These are phyloP conservation scores for Friedmanniomyces endolithicus DNA, from an alignment of 495 filamentous ascomycete species.

Conservation along the genomic window DNA sequence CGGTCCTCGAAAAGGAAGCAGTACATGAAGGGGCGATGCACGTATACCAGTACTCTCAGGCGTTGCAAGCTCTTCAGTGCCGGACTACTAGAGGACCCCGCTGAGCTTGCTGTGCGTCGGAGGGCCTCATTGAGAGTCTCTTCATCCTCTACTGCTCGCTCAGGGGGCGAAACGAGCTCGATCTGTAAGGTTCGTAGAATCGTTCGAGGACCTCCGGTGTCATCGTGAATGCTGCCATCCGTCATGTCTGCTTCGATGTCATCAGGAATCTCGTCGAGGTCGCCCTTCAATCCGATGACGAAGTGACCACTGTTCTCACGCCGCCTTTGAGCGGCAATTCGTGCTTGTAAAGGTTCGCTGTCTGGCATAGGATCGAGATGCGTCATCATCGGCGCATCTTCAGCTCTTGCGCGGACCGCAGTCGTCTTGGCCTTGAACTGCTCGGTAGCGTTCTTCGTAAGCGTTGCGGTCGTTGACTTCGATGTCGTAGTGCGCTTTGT, in stretches of 20 bases:
- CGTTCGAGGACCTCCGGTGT: constrained; percentile 34
- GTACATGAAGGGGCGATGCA: constrained; percentile 79
- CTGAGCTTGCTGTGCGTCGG: background rate
- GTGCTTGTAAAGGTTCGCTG: constrained; percentile 20
- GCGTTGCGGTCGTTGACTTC: background rate
- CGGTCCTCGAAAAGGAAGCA: constrained; percentile 70
- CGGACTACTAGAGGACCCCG: background rate
- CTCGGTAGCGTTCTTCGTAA: background rate
- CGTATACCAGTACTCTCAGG: constrained; percentile 61
- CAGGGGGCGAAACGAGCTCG: constrained; percentile 8
- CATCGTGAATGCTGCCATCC: constrained; percentile 30
- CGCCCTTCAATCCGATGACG: constrained; percentile 57
- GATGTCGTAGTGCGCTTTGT: background rate
- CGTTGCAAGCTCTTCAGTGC: constrained; percentile 28
- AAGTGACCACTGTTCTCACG: constrained; percentile 44
- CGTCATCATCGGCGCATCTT: constrained; percentile 9
- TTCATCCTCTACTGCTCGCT: background rate
- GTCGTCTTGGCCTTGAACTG: background rate
- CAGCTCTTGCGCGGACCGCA: background rate
- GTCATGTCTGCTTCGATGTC: constrained; percentile 24
- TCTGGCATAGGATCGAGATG: constrained; percentile 32
- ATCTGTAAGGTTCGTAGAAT: constrained; percentile 42
- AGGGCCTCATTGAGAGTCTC: background rate
- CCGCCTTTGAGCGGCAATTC: constrained; percentile 23
- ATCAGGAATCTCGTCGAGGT: constrained; percentile 37